Base-by-base conservation (phyloP, 495 filamentous ascomycete genomes). In the Penicillium alfredii region DNA sequence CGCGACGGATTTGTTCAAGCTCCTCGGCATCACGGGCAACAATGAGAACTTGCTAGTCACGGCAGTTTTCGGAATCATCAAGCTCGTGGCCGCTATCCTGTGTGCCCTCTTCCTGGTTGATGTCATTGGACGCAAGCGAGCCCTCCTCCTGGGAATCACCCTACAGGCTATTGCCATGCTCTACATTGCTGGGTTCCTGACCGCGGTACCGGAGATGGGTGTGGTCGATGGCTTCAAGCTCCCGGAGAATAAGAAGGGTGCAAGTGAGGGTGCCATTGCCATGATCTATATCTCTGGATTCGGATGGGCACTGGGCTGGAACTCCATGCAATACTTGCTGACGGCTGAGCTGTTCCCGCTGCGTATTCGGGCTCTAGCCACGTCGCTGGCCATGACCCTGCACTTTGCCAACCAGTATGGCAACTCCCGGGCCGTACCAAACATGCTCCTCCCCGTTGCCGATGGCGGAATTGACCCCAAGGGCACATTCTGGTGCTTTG, bases 401-500 rank as follows among this genome's bases (percentile, higher is more conserved):
- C 81, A 86, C 51, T 85, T 84, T 53, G 80, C 66, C 23, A 82
- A 82, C 44, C 82, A 86, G 56, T 85, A 84, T 41, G 81, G 81
- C 24, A 82, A 81, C 52, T 64, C 78, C 2, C 63, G 66, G 7
- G 65, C 67, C 0, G 62, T 69, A 4, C 51, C 74, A 60, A 74
- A 76, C 39, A 80, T 84, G 76, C 64, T 44, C 30, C 47, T 55
- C 4, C 22, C 71, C 66, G 58, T 68, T 44, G 15, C 63, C 41
- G 6, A 67, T 38, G 53, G 81, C 8, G 67, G 67, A 8, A 66
- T 69, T 23, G 53, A 45, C 8, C 66, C 64, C 21, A 56, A 60
- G 49, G 67, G 64, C 26, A 87, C 84, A 56, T 84, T 87, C 55
- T 78, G 80, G 71, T 83, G 71, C 55, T 86, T 85, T 58, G 62